Evolutionary conservation across 345 rosid genomes (phyloP).

Genomic region (Salix dunnii): DNA sequence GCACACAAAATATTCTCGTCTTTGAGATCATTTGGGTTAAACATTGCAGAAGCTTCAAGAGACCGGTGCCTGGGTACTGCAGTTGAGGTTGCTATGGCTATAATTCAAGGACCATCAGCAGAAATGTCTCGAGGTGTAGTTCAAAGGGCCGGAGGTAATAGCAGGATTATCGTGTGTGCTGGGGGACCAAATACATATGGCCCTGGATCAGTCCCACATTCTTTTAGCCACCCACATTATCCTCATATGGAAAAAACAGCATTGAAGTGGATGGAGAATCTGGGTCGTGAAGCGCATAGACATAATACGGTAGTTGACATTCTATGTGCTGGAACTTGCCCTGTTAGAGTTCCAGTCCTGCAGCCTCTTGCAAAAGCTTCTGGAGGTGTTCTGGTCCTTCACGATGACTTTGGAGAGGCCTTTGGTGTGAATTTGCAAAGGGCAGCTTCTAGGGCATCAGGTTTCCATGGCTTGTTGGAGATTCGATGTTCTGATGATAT

Average conservation of each 20-base stretch:
- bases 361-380: conserved; percentile 95
- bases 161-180: conserved; percentile 84
- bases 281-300: conserved; percentile 73
- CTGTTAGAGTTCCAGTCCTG: conserved; percentile 76
- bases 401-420: conserved; percentile 98
- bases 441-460: conserved; percentile 82
- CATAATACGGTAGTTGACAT: conserved; percentile 81
- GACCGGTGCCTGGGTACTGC: conserved; percentile 91
- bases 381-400: conserved; percentile 94
- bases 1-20: conserved; percentile 92
- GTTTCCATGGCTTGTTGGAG: conserved; percentile 82
- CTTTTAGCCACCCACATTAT: conserved; percentile 80
- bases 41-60: conserved; percentile 77
- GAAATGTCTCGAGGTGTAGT: conserved; percentile 82
- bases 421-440: conserved; percentile 96
- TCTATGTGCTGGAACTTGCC: conserved; percentile 96
- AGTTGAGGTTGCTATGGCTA: conserved; percentile 84
- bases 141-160: conserved; percentile 84
- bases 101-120: conserved; percentile 89
- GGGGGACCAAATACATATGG: conserved; percentile 96
- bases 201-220: conserved; percentile 90
- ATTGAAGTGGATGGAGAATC: conserved; percentile 76
- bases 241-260: conserved; percentile 84
- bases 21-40: conserved; percentile 68
- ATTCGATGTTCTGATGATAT: conserved; percentile 95